phyloP scores from a whole-genome alignment of 2,329 filamentous ascomycete genomes.

The Escovopsis sp. region DNA sequence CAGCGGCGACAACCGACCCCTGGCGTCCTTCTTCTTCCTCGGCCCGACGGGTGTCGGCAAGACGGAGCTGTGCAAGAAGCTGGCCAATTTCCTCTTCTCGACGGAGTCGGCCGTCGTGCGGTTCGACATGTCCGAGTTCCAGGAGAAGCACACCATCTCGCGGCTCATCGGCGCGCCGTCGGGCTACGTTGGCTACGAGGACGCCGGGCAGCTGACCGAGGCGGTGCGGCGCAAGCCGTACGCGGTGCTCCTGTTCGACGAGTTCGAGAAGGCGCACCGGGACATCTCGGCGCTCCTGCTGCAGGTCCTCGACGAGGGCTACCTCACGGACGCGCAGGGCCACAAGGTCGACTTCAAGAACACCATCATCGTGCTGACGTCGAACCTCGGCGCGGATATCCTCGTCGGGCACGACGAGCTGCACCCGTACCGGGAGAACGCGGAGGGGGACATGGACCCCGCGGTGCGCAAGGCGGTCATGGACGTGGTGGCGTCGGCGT shows the following conservation, averaged over 20 bases:
- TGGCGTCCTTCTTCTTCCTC: slow-evolving; percentile 95
- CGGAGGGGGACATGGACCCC: slow-evolving; percentile 55
- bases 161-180: slow-evolving; percentile 85
- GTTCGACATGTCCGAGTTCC: slow-evolving; percentile 97
- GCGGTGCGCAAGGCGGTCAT: slow-evolving; percentile 69
- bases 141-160: slow-evolving; percentile 92
- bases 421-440: slow-evolving; percentile 47
- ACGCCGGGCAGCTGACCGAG: slow-evolving; percentile 90
- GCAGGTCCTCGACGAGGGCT: slow-evolving; percentile 91
- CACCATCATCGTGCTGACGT: slow-evolving; percentile 91
- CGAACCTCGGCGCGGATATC: slow-evolving; percentile 85
- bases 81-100: slow-evolving; percentile 85
- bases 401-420: slow-evolving; percentile 61
- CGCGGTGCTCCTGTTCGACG: slow-evolving; percentile 86
- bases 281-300: slow-evolving; percentile 86
- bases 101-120: slow-evolving; percentile 81
- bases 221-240: slow-evolving; percentile 91
- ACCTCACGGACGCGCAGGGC: slow-evolving; percentile 86
- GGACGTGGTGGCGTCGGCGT: slow-evolving; percentile 61
- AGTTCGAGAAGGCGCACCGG: slow-evolving; percentile 93
- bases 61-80: slow-evolving; percentile 92
- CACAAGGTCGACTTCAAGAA: slow-evolving; percentile 96
- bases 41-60: slow-evolving; percentile 95
- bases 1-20: slow-evolving; percentile 77
- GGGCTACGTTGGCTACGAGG: slow-evolving; percentile 92